Base-by-base conservation (phyloP, 2,329 filamentous ascomycete genomes). In the Beauveria brongniartii region DNA sequence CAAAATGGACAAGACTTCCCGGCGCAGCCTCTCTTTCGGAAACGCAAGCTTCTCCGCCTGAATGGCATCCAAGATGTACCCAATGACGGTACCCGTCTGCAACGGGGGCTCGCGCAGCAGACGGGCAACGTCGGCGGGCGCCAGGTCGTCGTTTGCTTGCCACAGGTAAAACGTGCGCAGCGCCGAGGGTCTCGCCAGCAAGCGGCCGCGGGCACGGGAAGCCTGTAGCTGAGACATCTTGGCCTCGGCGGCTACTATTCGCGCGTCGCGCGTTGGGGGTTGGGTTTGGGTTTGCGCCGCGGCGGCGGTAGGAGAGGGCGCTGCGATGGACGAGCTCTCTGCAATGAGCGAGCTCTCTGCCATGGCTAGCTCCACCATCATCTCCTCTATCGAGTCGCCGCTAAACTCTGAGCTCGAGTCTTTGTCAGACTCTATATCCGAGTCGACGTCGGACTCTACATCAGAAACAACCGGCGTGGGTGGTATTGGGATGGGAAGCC, bases 161-260 rank as follows among this genome's bases (percentile, higher is more conserved):
- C 88, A 91, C 22, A 91, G 71, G 64, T 80, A 82, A 67, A 89
- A 90, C 1, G 84, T 78, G 16, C 83, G 79, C 1, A 89, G 70
- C 2, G 73, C 68, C 1, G 76, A 65, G 3, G 68, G 71, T 22
- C 63, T 40, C 0, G 70, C 70, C 64, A 1, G 70, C 57, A 57
- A 61, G 26, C 8, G 59, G 66, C 55, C 66, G 72, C 26, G 24
- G 20, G 37, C 14, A 14, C 47, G 48, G 6, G 69, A 68, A 8
- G 67, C 64, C 16, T 70, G 74, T 65, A 79, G 80, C 20, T 72
- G 64, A 1, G 67, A 55, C 5, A 74, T 67, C 64, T 74, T 72
- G 7, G 69, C 63, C 20, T 81, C 77, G 5, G 80, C 80, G 1
- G 75, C 75, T 5, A 69, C 63, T 18, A 83, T 64, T 7, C 79